Percentiles rank a stretch among this genome's conserved stretches.
Conservation (phyloP, 1,284 basidiomycete species). For the Malassezia furfur region DNA sequence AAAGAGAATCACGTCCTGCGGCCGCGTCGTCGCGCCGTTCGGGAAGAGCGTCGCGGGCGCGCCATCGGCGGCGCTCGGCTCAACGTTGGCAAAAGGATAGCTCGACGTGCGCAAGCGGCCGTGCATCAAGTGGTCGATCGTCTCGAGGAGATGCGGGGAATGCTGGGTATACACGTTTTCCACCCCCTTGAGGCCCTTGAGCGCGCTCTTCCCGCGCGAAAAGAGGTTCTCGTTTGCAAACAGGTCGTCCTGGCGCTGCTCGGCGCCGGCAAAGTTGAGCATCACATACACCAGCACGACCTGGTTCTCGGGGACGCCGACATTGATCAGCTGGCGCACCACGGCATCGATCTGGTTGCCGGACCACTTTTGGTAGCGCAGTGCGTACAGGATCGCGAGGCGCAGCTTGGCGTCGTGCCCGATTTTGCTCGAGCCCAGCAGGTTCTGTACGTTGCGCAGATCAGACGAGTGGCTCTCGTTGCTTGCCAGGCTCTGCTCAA, state of each 20-base stretch:
- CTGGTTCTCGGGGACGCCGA: slow-evolving; percentile 60
- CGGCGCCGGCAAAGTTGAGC: slow-evolving; percentile 84
- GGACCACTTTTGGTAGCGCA: slow-evolving; percentile 88
- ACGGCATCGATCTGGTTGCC: slow-evolving; percentile 72
- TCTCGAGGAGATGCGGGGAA: slow-evolving; percentile 82
- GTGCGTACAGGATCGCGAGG: slow-evolving; percentile 82
- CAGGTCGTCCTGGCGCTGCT: slow-evolving; percentile 92
- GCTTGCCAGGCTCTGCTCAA: slow-evolving; percentile 90
- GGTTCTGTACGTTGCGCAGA: slow-evolving; percentile 55
- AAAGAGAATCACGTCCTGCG: slow-evolving; percentile 45
- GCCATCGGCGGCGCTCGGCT: slow-evolving; percentile 2
- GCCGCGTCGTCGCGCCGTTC: slow-evolving; percentile 13
- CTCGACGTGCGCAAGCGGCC: slow-evolving; percentile 75
- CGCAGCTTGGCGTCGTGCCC: slow-evolving; percentile 75
- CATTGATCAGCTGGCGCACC: slow-evolving; percentile 69
- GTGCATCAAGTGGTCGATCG: slow-evolving; percentile 77
- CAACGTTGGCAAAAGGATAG: slow-evolving; percentile 59
- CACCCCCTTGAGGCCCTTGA: slow-evolving; percentile 94
- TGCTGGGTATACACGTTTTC: slow-evolving; percentile 99
- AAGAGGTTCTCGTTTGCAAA: slow-evolving; percentile 93
- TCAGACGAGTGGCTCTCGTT: slow-evolving; percentile 73
- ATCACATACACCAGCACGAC: slow-evolving; percentile 74
- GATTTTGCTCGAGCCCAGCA: slow-evolving; percentile 56
- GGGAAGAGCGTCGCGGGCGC: slow-evolving; percentile 9
- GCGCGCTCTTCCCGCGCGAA: slow-evolving; percentile 81